Base-by-base conservation (phyloP, 2,329 filamentous ascomycete genomes). In the Epichloe sp. region DNA sequence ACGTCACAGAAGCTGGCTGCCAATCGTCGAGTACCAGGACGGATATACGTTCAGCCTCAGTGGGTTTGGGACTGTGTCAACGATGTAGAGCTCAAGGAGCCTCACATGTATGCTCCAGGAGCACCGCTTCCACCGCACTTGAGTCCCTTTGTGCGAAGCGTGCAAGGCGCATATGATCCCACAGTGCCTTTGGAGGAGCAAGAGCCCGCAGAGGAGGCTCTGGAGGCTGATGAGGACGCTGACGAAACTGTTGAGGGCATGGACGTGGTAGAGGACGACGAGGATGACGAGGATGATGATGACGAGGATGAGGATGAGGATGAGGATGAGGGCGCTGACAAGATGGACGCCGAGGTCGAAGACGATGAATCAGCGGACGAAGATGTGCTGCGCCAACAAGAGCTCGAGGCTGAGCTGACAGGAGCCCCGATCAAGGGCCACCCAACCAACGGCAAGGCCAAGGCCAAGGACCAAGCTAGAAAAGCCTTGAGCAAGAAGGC, bases 11-110 rank as follows among this genome's bases (percentile, higher is more conserved):
- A 76, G 65, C 69, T 82, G 51, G 73, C 65, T 26, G 68, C 68
- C 53, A 85, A 87, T 61, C 81, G 81, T 56, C 82, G 89, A 54
- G 85, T 97, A 55, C 89, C 91, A n/a, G 91, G 91, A 37, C 79
- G 93, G 57, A 88, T 82, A 56, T 98, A 98, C 60, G 72, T 98
- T 51, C 93, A 98, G 71, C 93, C 93, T 19, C 93, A 98, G 66
- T 98, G 94, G 91, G 82, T 98, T 4, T 98, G 93, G 93, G 93
- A 98, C 64, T 91, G 87, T 61, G 73, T 95, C 65, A 98, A 98
- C 65, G 87, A 93, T 44, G 88, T 88, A 55, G 88, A 91, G 68
- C 73, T 98, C 51, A 83, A 96, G 65, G 79, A 86, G 57, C 81
- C 90, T 35, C 88, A 96, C 63, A 70, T 90, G 37, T 98, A 98